phyloP scores from a whole-genome alignment of 768 basidiomycete genomes.

The Cystobasidium ongulense region DNA sequence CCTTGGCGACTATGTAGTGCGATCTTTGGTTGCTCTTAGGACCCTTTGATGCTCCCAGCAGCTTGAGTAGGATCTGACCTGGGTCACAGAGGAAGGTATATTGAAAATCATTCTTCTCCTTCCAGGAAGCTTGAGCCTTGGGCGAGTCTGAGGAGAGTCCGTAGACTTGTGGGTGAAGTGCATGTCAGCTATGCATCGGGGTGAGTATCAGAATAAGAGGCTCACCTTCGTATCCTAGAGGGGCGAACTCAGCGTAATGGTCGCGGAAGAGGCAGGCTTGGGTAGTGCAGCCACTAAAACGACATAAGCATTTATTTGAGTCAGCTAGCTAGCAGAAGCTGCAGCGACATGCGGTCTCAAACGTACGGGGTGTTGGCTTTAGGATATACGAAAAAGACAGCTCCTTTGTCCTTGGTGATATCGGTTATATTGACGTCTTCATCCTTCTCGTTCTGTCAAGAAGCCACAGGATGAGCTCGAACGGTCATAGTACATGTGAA shows the following conservation, averaged over 20 bases:
- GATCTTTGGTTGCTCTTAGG: slow-evolving; percentile 13
- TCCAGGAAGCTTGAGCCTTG: slow-evolving; percentile 26
- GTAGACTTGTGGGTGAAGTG: slow-evolving; percentile 3
- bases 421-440: slow-evolving; percentile 24
- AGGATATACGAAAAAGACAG: slow-evolving; percentile 23
- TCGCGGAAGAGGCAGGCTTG: slow-evolving; percentile 28
- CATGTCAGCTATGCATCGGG: background rate
- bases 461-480: background rate
- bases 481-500: background rate
- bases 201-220: background rate
- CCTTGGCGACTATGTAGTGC: slow-evolving; percentile 25
- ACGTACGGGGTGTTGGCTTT: background rate
- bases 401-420: slow-evolving; percentile 24
- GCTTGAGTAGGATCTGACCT: slow-evolving; percentile 13
- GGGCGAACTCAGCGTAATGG: slow-evolving; percentile 26
- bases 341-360: too few relatives aligned
- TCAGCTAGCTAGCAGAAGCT: too few relatives aligned
- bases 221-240: slow-evolving; percentile 28
- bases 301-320: background rate
- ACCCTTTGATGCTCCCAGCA: slow-evolving; percentile 14
- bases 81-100: slow-evolving; percentile 28
- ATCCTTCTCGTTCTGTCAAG: slow-evolving; percentile 9
- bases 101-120: slow-evolving; percentile 18
- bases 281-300: slow-evolving; percentile 13
- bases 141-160: slow-evolving; percentile 22